Evolutionary conservation across 2,329 filamentous ascomycete genomes (phyloP), one percentile per base, ranked within the genome.

Genomic region (Passalora sequoiae): DNA sequence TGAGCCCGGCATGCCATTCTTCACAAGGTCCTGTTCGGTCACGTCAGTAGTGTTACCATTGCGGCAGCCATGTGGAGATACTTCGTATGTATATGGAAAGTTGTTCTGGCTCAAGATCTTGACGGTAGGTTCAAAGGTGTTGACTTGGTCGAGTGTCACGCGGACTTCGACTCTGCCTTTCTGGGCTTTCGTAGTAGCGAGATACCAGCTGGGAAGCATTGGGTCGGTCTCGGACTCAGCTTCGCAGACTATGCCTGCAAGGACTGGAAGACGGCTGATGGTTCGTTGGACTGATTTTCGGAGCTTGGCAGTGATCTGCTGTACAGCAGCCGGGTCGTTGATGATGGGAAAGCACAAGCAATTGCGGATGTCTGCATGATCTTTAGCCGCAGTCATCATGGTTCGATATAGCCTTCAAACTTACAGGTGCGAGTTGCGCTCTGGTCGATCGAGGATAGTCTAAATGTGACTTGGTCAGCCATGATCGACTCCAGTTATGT

Each of bases 371-470:
- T 59, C 30, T 33, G 15, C 16, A 8, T 9, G 7, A 19, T 6
- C 13, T 15, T 33, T 8, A 33, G 3, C 21, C 15, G 30, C 15
- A 3, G 9, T 6, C 13, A 31, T 15, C 29, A 12, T 33, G 8
- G 15, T 13, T 6, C 30, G 13, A 9, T 19, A 10, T 4, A 8
- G 13, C 9, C 7, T 19, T 1, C n/a, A n/a, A n/a, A 17, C 30
- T 33, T 13, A 33, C 30, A 57, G 17, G 32, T 41, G 4, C 46
- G 37, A 9, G 42, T 33, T 12, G 38, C 27, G 16, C 38, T 40
- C 21, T 54, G 50, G 31, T 59, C 56, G 40, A 58, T 47, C n/a
- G 49, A 41, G 3, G 54, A 57, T 1, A 58, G 53, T 6, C 39
- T 39, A 33, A 46, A 52, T 7, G 30, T 17, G 25, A 41, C 32